Percentiles rank a stretch among this genome's conserved stretches.
Evolutionary conservation across 176 grass and related monocot genomes (phyloP).

Genomic region (Poa pratensis): DNA sequence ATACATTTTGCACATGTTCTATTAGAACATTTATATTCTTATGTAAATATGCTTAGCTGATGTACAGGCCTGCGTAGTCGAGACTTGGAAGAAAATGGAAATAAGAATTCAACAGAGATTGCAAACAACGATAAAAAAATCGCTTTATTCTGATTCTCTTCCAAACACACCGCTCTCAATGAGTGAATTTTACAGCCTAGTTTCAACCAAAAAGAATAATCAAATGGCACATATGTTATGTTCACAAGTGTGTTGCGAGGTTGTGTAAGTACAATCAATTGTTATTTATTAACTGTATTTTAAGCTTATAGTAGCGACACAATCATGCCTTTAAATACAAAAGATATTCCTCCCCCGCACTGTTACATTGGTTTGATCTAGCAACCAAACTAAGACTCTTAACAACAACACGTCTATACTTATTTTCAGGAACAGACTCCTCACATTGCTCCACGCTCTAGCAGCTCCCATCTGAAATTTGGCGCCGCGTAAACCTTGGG

Average conservation of each 20-base stretch:
- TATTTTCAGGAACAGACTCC: constrained; percentile 37
- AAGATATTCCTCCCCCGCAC: not conserved
- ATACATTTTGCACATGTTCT: not conserved
- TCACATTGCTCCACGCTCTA: constrained; percentile 72
- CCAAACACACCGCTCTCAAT: not conserved
- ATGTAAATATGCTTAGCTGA: no score
- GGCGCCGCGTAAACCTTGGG: constrained; percentile 77
- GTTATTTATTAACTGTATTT: constrained; percentile 39
- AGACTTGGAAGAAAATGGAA: not conserved
- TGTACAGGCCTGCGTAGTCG: no score
- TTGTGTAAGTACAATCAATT: constrained; percentile 40
- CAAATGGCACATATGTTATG: not conserved
- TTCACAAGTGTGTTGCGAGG: constrained; percentile 27
- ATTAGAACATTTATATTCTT: not conserved
- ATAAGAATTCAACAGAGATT: not conserved
- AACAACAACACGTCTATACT: constrained; percentile 32
- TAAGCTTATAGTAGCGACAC: constrained; percentile 36
- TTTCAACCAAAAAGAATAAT: not conserved
- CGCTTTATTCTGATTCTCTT: constrained; percentile 24
- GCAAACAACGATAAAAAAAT: not conserved
- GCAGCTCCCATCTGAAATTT: constrained; percentile 87
- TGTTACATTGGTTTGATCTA: constrained; percentile 42
- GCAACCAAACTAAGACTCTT: constrained; percentile 29
- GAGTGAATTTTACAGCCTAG: constrained; percentile 38
- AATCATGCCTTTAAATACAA: constrained; percentile 47